These are phyloP conservation scores for Phytophthora parvispora DNA, from an alignment of 352 stramenopile genomes.

Conservation along the genomic window DNA sequence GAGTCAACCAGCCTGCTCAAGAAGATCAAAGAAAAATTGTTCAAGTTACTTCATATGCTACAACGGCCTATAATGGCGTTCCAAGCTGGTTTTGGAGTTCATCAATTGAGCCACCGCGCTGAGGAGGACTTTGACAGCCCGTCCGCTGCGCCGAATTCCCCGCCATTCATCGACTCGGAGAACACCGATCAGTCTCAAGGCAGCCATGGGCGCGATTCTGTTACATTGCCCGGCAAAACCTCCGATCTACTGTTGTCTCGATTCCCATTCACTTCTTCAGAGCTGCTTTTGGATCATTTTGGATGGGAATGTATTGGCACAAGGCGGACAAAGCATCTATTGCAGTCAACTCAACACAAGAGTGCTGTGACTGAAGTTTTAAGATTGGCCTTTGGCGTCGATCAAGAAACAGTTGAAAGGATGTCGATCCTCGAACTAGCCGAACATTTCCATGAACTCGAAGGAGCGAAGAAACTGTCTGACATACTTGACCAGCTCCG, in stretches of 20 bases:
- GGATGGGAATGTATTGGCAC: slow-evolving; percentile 14
- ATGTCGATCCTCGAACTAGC: slow-evolving; percentile 23
- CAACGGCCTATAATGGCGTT: slow-evolving; percentile 1
- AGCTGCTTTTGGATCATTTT: slow-evolving; percentile 27
- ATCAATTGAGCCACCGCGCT: background rate
- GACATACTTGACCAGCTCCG: slow-evolving; percentile 10
- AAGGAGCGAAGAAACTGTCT: background rate
- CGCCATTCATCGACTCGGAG: background rate
- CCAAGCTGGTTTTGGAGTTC: background rate
- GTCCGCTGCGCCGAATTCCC: background rate
- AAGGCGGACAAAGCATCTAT: slow-evolving; percentile 20
- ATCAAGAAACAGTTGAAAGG: slow-evolving; percentile 11
- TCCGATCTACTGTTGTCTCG: background rate
- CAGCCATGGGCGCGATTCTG: background rate
- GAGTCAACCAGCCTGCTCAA: slow-evolving; percentile 18
- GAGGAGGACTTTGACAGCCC: slow-evolving; percentile 6
- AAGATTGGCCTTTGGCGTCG: background rate
- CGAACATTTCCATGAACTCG: slow-evolving; percentile 17
- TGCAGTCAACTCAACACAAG: slow-evolving; percentile 4
- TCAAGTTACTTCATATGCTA: background rate
- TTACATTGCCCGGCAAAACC: background rate
- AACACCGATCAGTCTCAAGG: slow-evolving; percentile 13
- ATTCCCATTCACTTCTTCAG: slow-evolving; percentile 27
- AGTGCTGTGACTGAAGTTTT: slow-evolving; percentile 2
- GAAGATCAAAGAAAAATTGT: slow-evolving; percentile 22